phyloP scores from a whole-genome alignment of 2,329 filamentous ascomycete genomes.

The Aspergillus sp. region DNA sequence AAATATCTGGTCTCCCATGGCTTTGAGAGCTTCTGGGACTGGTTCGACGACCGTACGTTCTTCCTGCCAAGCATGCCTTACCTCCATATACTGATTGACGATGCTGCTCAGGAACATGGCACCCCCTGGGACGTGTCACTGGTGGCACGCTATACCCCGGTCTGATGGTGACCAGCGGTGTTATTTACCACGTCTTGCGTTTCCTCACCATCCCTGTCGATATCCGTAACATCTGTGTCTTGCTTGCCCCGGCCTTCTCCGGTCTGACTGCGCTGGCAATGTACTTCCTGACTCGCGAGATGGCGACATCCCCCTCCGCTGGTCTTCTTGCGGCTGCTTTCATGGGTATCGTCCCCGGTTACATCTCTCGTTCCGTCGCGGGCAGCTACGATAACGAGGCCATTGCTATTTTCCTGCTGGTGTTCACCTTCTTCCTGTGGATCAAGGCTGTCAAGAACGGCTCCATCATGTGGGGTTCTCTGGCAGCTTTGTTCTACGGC shows the following conservation, averaged over 20 bases:
- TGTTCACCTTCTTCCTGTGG: constrained; percentile 99
- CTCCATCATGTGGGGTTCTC: constrained; percentile 92
- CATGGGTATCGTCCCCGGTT: constrained; percentile 96
- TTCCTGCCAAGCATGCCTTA: background rate
- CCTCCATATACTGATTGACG: constrained; percentile 5
- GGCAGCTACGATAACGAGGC: constrained; percentile 99
- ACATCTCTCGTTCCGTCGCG: constrained; percentile 96
- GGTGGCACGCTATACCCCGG: constrained; percentile 98
- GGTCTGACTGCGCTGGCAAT: constrained; percentile 89
- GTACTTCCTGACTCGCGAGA: constrained; percentile 95
- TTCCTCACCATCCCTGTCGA: constrained; percentile 89
- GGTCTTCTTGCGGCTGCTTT: constrained; percentile 91
- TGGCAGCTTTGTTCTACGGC: constrained; percentile 94
- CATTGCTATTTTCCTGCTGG: constrained; percentile 96
- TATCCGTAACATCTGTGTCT: constrained; percentile 97
- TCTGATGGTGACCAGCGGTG: constrained; percentile 97
- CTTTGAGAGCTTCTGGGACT: constrained; percentile 99
- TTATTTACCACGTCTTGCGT: constrained; percentile 91
- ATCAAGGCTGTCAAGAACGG: constrained; percentile 97
- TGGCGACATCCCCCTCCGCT: constrained; percentile 92
- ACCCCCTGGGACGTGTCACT: constrained; percentile 95
- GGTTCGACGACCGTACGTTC: constrained; percentile 90
- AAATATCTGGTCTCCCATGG: constrained; percentile 97
- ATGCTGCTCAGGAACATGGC: constrained; percentile 72
- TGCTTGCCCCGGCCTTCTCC: constrained; percentile 92